These are phyloP conservation scores for Rhynchosporium agropyri DNA, from an alignment of 2,329 filamentous ascomycete species.

Conservation along the genomic window DNA sequence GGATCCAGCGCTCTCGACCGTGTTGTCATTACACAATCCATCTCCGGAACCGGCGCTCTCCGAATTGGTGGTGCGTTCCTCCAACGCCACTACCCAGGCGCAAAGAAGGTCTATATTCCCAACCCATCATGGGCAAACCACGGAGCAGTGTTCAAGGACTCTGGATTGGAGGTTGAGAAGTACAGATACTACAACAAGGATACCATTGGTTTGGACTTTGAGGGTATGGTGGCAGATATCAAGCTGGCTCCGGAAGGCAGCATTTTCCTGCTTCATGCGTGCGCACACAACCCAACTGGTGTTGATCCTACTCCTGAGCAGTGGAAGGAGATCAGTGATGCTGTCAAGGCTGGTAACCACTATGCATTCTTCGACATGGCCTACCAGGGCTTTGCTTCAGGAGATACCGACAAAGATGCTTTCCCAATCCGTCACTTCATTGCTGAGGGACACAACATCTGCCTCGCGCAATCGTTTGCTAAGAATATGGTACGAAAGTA, in stretches of 20 bases:
- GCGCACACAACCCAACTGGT: constrained; percentile 96
- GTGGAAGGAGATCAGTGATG: constrained; percentile 87
- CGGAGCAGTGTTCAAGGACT: constrained; percentile 92
- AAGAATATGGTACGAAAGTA: constrained; percentile 88
- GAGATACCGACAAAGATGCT: constrained; percentile 88
- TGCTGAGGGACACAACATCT: constrained; percentile 85
- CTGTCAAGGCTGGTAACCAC: constrained; percentile 83
- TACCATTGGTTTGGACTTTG: constrained; percentile 96
- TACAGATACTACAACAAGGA: constrained; percentile 99
- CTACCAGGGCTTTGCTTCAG: constrained; percentile 96
- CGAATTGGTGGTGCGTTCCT: constrained; percentile 95
- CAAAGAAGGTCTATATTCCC: constrained; percentile 96
- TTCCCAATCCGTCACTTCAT: constrained; percentile 94
- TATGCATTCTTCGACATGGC: constrained; percentile 99
- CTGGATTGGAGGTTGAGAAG: constrained; percentile 86
- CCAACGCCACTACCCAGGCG: constrained; percentile 83
- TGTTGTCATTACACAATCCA: constrained; percentile 92
- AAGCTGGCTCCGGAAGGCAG: constrained; percentile 84
- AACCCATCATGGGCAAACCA: constrained; percentile 98
- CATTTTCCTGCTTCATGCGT: constrained; percentile 93
- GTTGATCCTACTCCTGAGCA: constrained; percentile 91
- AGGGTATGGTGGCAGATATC: constrained; percentile 88
- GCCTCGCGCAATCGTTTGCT: constrained; percentile 90
- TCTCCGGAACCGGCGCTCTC: constrained; percentile 95
- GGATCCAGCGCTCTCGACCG: constrained; percentile 77